Evolutionary conservation across 495 filamentous ascomycete species (phyloP), one percentile per base, ranked within the genome.

Genomic region (Penicillium ucsense): DNA sequence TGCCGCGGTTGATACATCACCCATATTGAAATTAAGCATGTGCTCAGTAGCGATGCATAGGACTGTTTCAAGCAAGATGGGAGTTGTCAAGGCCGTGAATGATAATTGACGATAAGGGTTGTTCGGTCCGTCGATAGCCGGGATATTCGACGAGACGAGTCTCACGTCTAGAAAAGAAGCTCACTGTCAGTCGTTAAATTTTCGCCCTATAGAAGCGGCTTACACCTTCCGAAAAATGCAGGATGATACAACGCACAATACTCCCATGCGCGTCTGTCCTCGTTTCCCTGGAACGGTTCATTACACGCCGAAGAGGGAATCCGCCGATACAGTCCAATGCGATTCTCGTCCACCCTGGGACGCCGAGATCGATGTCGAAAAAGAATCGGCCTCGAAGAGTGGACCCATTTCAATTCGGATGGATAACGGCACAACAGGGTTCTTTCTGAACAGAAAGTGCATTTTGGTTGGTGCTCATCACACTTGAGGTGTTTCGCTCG

Each of bases 71-170:
- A 54, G 54, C 2, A 62, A 37, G 9, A 62, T 52, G 5, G 59
- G 57, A 1, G 56, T 57, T 10, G 59, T 57, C 3, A 62, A 31
- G 0, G 59, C 56, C 8, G 48, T 47, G 42, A 59, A 57, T 6
- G 59, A 62, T n/a, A 62, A 28, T 10, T 57, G 54, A n/a, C 56
- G 54, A 48, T 62, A 62, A 10, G 59, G 59, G 36, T 62, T 62
- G 3, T 60, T 54, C 3, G 59, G 59, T 3, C 59, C 59, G 33
- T 62, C 59, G 31, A 62, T 32, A 4, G 59, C 59, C 5, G 59
- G 59, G 4, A 60, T 57, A 31, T 60, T 62, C 8, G 56, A 55
- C 9, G 59, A 57, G 2, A 62, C 59, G 8, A 62, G 47, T 34
- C 54, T 60, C 47, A 62, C 43, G 20, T 62, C 57, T 62, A 43